These are phyloP conservation scores for Ustilago crameri DNA, from an alignment of 1,284 basidiomycete species.

Conservation along the genomic window DNA sequence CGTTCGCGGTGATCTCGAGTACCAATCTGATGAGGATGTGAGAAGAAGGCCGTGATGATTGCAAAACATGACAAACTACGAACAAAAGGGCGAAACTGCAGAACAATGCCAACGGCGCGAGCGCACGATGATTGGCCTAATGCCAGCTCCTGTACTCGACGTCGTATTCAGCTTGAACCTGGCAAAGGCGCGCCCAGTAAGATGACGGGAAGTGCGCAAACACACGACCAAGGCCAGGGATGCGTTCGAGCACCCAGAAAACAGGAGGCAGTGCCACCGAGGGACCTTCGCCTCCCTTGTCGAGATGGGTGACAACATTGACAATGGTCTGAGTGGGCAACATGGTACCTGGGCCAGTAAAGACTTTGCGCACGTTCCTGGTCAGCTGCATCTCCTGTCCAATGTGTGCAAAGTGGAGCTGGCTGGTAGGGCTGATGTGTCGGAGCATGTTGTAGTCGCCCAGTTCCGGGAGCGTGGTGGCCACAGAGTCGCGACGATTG, in stretches of 20 bases:
- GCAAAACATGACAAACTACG: no score
- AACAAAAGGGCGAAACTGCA: no score
- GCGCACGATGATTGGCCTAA: slow-evolving; percentile 1
- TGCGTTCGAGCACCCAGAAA: slow-evolving; percentile 20
- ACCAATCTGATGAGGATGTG: no score
- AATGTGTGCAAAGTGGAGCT: slow-evolving; percentile 53
- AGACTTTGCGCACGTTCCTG: slow-evolving; percentile 26
- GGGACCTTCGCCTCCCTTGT: slow-evolving; percentile 33
- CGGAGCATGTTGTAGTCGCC: slow-evolving; percentile 36
- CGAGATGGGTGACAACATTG: slow-evolving; percentile 44
- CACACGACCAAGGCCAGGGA: slow-evolving; percentile 28
- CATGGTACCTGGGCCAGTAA: slow-evolving; percentile 47
- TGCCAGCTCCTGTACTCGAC: slow-evolving; percentile 25
- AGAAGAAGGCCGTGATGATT: no score
- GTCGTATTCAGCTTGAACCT: slow-evolving; percentile 28
- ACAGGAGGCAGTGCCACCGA: slow-evolving; percentile 26
- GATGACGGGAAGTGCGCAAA: slow-evolving; percentile 37
- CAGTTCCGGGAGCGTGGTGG: slow-evolving; percentile 43
- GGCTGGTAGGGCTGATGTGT: slow-evolving; percentile 42
- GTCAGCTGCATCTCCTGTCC: slow-evolving; percentile 46
- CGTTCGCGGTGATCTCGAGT: no score
- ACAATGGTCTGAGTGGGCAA: slow-evolving; percentile 31
- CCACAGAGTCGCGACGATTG: slow-evolving; percentile 43
- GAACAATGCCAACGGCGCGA: no score
- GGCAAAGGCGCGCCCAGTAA: slow-evolving; percentile 43